Base-by-base conservation (phyloP, 352 stramenopile genomes). In the Proteromonas lacertae region DNA sequence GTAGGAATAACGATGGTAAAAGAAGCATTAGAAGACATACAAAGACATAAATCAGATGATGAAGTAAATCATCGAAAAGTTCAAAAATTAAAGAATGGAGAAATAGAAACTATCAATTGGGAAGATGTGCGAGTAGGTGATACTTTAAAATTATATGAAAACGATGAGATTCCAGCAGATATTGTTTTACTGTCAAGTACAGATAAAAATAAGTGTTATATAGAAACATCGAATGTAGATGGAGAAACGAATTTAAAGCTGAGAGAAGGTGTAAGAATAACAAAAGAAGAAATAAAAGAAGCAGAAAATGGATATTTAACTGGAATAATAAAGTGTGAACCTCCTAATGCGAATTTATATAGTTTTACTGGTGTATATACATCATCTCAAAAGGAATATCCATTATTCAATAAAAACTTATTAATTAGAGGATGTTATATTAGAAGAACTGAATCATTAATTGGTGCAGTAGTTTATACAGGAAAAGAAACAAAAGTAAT, bases 231-330 rank as follows among this genome's bases (percentile, higher is more conserved):
- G 35, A 86, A 81, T 44, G 50, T 90, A 29, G 75, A 89, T 40
- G 74, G 75, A 13, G 73, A 90, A 47, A 89, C 72, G 6, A 86
- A 89, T 45, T 45, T 89, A n/a, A 90, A 90, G 50, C 55, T 59
- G 16, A 36, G 46, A 12, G 43, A 48, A 23, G 38, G 29, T 14
- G 52, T 10, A 10, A 35, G 19, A 26, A 9, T 10, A 30, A 12
- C 19, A 29, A 14, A 19, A n/a, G n/a, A n/a, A n/a, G n/a, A n/a
- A n/a, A n/a, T n/a, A n/a, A n/a, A n/a, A n/a, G n/a, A n/a, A n/a
- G n/a, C n/a, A n/a, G n/a, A n/a, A n/a, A n/a, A n/a, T n/a, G n/a
- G n/a, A n/a, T n/a, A n/a, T n/a, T n/a, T 36, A 2, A 12, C 16
- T 21, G 32, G 33, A 17, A 17, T 21, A 9, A 18, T 67, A 13